Evolutionary conservation across 2,329 filamentous ascomycete species (phyloP), one percentile per base, ranked within the genome.

Genomic region (Teratosphaeria viscida): DNA sequence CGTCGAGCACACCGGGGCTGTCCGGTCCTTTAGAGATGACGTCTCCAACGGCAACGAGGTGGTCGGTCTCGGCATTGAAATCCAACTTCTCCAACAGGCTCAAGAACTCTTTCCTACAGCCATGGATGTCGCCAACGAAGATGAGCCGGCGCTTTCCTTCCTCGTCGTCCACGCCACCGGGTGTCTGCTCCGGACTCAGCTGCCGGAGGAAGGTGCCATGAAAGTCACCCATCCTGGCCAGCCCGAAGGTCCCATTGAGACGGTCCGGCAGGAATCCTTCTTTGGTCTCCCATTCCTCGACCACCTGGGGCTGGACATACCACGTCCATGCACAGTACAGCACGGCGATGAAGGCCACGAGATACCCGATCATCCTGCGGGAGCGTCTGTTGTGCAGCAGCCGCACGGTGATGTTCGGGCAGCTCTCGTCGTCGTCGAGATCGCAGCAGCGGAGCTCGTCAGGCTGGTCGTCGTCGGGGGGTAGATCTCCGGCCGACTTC

Each of bases 41-140:
- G 73, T 95, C 89, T 55, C 90, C 90, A 0, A 84, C 81, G 54
- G 92, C 79, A 23, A 96, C 78, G 47, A 95, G 75, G 69, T 92
- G 88, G 72, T 95, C 92, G 55, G 76, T 78, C 14, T 79, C 75
- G 29, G 75, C 71, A 61, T 86, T 73, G 73, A 90, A 92, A 16
- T 78, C 71, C 26, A 88, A 76, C 68, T 89, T 85, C 5, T 81
- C 71, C 29, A 97, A 80, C 12, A 97, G 79, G 16, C 78, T 71
- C 37, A 75, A 66, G 62, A 84, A 79, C 62, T 90, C 82, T 12
- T 81, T 72, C 66, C 84, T 84, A 78, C 94, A 94, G 55, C 94
- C 94, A 76, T 97, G 92, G 14, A 97, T 90, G 75, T 99, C 94
- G 58, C 94, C 92, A 37, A 97, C 79, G 62, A 97, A 79, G 37